phyloP scores from a whole-genome alignment of 164 flowering plant species.

The Akebia trifoliata region DNA sequence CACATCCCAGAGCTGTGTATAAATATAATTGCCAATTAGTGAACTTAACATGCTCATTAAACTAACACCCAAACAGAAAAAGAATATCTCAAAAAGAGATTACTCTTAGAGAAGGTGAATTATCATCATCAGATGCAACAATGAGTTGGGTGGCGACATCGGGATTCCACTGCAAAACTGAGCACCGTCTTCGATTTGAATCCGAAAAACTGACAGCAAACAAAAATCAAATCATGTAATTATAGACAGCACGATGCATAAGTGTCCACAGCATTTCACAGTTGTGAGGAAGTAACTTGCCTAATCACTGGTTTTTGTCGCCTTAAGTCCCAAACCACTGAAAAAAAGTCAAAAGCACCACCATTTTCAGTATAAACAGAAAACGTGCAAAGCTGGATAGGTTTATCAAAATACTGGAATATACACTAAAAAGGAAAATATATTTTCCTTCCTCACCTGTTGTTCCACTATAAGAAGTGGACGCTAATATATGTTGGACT shows the following conservation, averaged over 20 bases:
- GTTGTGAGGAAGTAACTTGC: slow-evolving; percentile 26
- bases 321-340: slow-evolving; percentile 97
- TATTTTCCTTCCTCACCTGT: slow-evolving; percentile 54
- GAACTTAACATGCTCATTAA: background rate
- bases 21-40: background rate
- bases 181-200: slow-evolving; percentile 80
- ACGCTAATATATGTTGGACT: slow-evolving; percentile 84
- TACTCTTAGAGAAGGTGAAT: slow-evolving; percentile 78
- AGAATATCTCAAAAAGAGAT: background rate
- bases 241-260: background rate
- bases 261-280: background rate
- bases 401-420: background rate
- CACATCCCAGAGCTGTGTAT: slow-evolving; percentile 92
- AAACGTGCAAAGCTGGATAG: background rate
- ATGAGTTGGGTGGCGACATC: slow-evolving; percentile 88
- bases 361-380: background rate
- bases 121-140: slow-evolving; percentile 98
- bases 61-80: background rate
- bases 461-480: slow-evolving; percentile 84
- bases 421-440: background rate
- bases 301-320: slow-evolving; percentile 93
- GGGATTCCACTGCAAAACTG: slow-evolving; percentile 98
- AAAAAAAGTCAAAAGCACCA: slow-evolving; percentile 15
- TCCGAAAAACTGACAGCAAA: slow-evolving; percentile 64
- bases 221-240: slow-evolving; percentile 1